Base-by-base conservation (phyloP, 2,329 filamentous ascomycete species). In the Rutstroemia sp. region DNA sequence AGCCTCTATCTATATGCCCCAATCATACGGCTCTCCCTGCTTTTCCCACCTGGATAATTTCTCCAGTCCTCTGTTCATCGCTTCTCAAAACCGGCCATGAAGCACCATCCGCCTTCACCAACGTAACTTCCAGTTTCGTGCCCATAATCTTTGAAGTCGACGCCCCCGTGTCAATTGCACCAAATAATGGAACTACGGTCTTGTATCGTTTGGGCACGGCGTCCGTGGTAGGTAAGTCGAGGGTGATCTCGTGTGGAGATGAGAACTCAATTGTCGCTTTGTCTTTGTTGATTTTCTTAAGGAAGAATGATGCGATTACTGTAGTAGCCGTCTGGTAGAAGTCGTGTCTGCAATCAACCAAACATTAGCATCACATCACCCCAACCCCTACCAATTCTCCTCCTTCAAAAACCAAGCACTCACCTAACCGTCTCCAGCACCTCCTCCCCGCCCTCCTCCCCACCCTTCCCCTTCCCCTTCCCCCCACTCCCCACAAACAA, bases 231-330 rank as follows among this genome's bases (percentile, higher is more conserved):
- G 82, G 84, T 41, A 99, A 79, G 69, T 99, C 89, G 45, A 99
- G 79, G 10, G 80, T 78, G 51, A 97, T 73, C 48, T 81, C 76
- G 48, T 78, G 73, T 2, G 80, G 67, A 38, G 76, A 71, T 69
- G 76, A 71, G 70, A 97, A 92, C 23, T 80, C 76, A 47, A 97
- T 80, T 62, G 81, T 86, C 51, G 90, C 88, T 25, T 76, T 80
- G 23, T 86, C 80, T 73, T 92, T 95, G 74, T 92, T 84, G 66
- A 99, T 96, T 76, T 97, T 97, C 78, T 97, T 99, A 54, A 97
- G 79, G 75, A 95, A 99, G 64, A 96, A 87, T 8, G 89, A 94
- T 2, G 88, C 92, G 63, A 95, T 96, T 57, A 97, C 89, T 14
- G 83, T 84, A 12, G 82, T 81, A 2, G 87, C 77, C 1, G 94